These are phyloP conservation scores for Clarireedia paspali DNA, from an alignment of 2,329 filamentous ascomycete genomes.

Conservation along the genomic window DNA sequence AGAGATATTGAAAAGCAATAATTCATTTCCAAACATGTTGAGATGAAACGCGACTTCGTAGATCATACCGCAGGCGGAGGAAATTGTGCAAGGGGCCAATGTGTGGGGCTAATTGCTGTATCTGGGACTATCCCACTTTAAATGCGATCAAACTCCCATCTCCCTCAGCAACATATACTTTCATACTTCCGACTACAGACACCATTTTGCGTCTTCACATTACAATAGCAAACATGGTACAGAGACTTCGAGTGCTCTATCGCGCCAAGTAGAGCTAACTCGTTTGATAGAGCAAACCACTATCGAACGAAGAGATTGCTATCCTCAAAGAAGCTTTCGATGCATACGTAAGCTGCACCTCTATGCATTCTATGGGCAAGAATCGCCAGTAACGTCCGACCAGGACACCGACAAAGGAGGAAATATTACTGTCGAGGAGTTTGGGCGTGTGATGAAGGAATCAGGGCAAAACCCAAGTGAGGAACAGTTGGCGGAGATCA, in stretches of 20 bases:
- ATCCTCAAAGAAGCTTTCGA: slow-evolving; percentile 9
- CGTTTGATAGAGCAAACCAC: slow-evolving; percentile 3
- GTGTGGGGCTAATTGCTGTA: background rate
- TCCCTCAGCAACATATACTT: background rate
- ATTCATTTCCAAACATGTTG: too few relatives aligned
- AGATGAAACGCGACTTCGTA: background rate
- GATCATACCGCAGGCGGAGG: background rate
- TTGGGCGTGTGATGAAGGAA: slow-evolving; percentile 10
- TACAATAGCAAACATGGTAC: too few relatives aligned
- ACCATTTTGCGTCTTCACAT: too few relatives aligned
- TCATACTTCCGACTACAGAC: background rate
- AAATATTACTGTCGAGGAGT: slow-evolving; percentile 10
- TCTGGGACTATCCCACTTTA: background rate
- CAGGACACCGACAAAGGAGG: slow-evolving; percentile 12
- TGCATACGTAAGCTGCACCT: slow-evolving; percentile 3
- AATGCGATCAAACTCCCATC: background rate
- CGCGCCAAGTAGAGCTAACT: background rate
- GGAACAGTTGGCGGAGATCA: slow-evolving; percentile 54
- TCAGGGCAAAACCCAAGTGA: slow-evolving; percentile 2
- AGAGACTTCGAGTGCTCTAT: background rate
- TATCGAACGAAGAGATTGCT: slow-evolving; percentile 5
- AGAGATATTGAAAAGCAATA: too few relatives aligned
- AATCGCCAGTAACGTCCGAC: background rate
- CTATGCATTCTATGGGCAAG: background rate
- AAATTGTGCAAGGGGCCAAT: background rate